Base-by-base conservation (phyloP, 2,329 filamentous ascomycete genomes). In the Colletotrichum caudatum region DNA sequence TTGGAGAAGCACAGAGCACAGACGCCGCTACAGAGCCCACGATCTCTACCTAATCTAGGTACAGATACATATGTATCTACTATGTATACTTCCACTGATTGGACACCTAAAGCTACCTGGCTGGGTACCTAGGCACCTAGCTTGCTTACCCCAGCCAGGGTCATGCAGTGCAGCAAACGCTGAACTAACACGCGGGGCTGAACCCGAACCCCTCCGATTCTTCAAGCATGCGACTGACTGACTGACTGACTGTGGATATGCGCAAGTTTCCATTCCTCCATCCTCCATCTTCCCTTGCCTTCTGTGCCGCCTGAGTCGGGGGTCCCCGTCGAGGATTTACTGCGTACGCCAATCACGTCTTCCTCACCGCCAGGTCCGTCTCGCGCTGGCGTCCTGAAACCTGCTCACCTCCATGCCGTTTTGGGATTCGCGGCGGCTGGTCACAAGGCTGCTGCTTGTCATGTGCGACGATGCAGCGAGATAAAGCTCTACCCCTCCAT, bases 391-490 rank as follows among this genome's bases (percentile, higher is more conserved):
- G 69, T 64, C 59, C 69, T 71, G 69, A 71, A 71, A 71, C 69
- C 61, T 71, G 69, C 69, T 71, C 69, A 71, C 69, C 65, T 71
- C 69, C 46, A 71, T 71, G 59, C 69, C 69, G 64, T 68, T 71
- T 71, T 71, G 65, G 65, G 69, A 59, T 46, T 56, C 64, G 59
- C 35, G 69, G 65, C 51, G 54, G 69, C 53, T 66, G 69, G 59
- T 71, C 69, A 71, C 69, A 71, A 59, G 69, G 69, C 69, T 69
- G 64, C 58, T 71, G 69, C 69, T 71, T 71, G 69, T 71, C 69
- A 69, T 71, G 64, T 71, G 58, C 69, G n/a, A 71, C 44, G 33
- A 26, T 44, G 64, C 46, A 53, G 41, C 64, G 44, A 33, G 53
- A 69, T 64, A 71, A 60, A 69, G 69, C 59, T 71, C 35, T 46